Conservation (phyloP, 2,329 filamentous ascomycete genomes). For the Cladosporium sp. region DNA sequence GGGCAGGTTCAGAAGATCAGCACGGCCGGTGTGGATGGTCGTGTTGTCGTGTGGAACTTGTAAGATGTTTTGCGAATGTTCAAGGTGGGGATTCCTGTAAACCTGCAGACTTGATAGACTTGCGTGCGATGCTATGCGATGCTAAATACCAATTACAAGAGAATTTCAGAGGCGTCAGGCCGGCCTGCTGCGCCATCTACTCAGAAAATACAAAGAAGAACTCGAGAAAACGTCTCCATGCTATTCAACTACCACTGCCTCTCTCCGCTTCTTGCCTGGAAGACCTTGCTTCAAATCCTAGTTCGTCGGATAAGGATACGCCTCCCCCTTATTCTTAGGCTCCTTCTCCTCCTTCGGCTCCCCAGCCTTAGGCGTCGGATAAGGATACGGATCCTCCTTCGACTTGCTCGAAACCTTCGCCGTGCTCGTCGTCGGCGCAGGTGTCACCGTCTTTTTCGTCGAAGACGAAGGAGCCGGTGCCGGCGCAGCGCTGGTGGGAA, state of each 20-base stretch:
- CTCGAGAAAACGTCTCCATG: too few species aligned
- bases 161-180: too few species aligned
- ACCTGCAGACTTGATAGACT: too few species aligned
- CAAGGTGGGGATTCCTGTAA: too few species aligned
- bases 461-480: too few species aligned
- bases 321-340: not conserved
- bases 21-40: slow-evolving; percentile 51
- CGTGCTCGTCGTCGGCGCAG: not conserved
- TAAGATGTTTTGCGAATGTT: too few species aligned
- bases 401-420: not conserved
- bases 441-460: not conserved
- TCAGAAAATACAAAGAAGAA: too few species aligned
- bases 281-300: too few species aligned
- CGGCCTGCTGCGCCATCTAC: too few species aligned
- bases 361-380: not conserved
- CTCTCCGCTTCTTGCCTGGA: not conserved
- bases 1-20: slow-evolving; percentile 67
- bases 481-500: not conserved
- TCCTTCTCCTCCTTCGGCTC: not conserved
- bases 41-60: slow-evolving; percentile 46
- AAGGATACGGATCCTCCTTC: slow-evolving; percentile 4
- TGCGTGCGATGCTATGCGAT: too few species aligned
- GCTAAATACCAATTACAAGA: too few species aligned
- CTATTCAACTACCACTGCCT: too few species aligned
- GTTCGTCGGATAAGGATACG: slow-evolving; percentile 2